These are phyloP conservation scores for Blepharisma undulans DNA, from an alignment of 169 alveolate genomes.

Conservation along the genomic window DNA sequence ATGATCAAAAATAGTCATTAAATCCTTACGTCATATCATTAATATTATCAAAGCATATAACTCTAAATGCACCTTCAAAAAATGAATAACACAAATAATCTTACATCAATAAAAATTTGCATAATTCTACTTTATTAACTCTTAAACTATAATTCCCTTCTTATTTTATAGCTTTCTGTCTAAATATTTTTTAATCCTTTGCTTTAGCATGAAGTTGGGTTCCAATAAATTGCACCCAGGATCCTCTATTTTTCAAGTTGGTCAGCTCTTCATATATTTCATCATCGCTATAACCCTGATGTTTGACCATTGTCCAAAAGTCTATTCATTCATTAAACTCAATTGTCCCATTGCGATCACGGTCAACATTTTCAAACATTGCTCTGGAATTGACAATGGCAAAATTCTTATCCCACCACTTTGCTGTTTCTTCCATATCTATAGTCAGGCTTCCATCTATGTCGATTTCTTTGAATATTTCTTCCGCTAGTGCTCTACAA, in stretches of 20 bases:
- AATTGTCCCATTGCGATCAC: slow-evolving; percentile 45
- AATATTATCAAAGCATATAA: too few relatives aligned
- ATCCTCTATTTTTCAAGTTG: slow-evolving; percentile 42
- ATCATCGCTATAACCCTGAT: slow-evolving; percentile 44
- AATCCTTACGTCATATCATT: too few relatives aligned
- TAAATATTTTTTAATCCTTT: not conserved
- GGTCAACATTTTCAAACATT: slow-evolving; percentile 50
- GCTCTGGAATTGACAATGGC: slow-evolving; percentile 41
- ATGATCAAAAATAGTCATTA: too few relatives aligned
- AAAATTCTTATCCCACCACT: slow-evolving; percentile 46
- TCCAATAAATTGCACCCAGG: slow-evolving; percentile 50
- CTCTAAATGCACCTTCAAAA: too few relatives aligned
- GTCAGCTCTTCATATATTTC: slow-evolving; percentile 44
- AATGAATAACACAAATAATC: too few relatives aligned
- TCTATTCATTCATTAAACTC: slow-evolving; percentile 54
- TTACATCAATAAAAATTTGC: too few relatives aligned
- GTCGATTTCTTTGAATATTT: slow-evolving; percentile 45
- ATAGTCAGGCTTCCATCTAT: slow-evolving; percentile 42
- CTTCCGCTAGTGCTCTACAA: slow-evolving; percentile 32
- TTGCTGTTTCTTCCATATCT: slow-evolving; percentile 49
- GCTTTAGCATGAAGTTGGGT: not conserved
- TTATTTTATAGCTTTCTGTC: not conserved
- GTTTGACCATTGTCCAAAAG: slow-evolving; percentile 47
- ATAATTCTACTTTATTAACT: not conserved
- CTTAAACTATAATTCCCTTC: not conserved